Base-by-base conservation (phyloP, 176 grass and related monocot genomes). In the Oryza glumipatula region DNA sequence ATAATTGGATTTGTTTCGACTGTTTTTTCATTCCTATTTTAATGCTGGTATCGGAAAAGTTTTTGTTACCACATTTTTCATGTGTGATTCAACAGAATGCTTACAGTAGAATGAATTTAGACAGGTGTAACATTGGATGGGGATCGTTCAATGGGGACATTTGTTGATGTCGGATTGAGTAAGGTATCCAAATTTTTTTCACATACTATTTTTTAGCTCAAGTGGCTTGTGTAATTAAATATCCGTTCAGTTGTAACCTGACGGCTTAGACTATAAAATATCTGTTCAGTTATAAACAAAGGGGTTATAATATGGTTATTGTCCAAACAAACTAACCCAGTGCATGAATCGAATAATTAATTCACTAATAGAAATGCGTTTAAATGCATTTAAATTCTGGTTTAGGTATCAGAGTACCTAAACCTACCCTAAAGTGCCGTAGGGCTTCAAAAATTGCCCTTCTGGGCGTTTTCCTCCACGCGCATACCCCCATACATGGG, bases 131-230 rank as follows among this genome's bases (percentile, higher is more conserved):
- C 96, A 76, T 82, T 98, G 90, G 89, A 93, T 32, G 86, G 83
- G 36, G 91, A 95, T 87, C 61, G 46, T 65, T 92, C 93, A 79
- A 87, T 92, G n/a, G 91, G 96, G 4, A 95, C 91, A 52, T 85
- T 39, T 83, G 93, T 98, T 83, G 96, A 98, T 84, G 93, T 98
- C n/a, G 96, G 96, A 36, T 90, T 98, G 84, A 98, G 67, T 58
- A 95, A 98, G 93, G 96, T 98, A 79, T 88, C 74, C 65, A 83
- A 68, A 68, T 76, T 3, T 69, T 36, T 77, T 36, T 77, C 24
- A 82, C 56, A 26, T 67, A 73, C 48, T 69, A 76, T 48, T 82
- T 32, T 30, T 32, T 13, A 4, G 11, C 23, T 32, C 23, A 14
- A 44, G 44, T 67, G 45, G 46, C 7, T 68, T 67, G 36, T 24